Evolutionary conservation across 768 basidiomycete genomes (phyloP).

Genomic region (Boletus rubroflammeus): DNA sequence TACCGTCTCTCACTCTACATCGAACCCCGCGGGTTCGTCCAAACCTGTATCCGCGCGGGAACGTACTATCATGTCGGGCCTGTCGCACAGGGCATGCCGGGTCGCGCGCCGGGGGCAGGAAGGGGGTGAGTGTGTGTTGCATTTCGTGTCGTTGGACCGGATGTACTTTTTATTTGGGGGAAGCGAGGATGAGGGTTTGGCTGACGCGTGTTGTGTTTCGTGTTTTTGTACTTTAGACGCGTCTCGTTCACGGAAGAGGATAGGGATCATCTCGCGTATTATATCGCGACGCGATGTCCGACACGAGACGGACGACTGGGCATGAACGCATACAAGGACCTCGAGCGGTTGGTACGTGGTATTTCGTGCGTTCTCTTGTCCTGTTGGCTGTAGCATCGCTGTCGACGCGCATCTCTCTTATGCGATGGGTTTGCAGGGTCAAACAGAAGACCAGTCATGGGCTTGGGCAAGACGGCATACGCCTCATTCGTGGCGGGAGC

Average conservation of each 20-base stretch:
- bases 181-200: neutral
- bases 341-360: slow-evolving; percentile 47
- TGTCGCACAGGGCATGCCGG: slow-evolving; percentile 21
- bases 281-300: slow-evolving; percentile 48
- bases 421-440: slow-evolving; percentile 13
- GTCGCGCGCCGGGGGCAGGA: neutral
- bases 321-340: slow-evolving; percentile 41
- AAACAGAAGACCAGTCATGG: slow-evolving; percentile 37
- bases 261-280: slow-evolving; percentile 41
- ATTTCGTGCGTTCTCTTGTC: neutral
- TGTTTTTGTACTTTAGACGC: slow-evolving; percentile 13
- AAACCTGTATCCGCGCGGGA: slow-evolving; percentile 13
- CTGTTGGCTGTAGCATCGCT: neutral
- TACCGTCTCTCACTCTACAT: slow-evolving; percentile 19
- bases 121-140: slow-evolving; percentile 8
- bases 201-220: neutral
- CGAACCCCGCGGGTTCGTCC: slow-evolving; percentile 28
- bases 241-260: slow-evolving; percentile 39
- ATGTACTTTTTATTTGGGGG: neutral
- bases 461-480: slow-evolving; percentile 42
- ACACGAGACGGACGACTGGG: slow-evolving; percentile 43
- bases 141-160: neutral
- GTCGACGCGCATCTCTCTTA: neutral
- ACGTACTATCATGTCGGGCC: slow-evolving; percentile 13
- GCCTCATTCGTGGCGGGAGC: slow-evolving; percentile 61